Base-by-base conservation (phyloP, 1,139 yeast species). In the Meyerozyma athensensis region DNA sequence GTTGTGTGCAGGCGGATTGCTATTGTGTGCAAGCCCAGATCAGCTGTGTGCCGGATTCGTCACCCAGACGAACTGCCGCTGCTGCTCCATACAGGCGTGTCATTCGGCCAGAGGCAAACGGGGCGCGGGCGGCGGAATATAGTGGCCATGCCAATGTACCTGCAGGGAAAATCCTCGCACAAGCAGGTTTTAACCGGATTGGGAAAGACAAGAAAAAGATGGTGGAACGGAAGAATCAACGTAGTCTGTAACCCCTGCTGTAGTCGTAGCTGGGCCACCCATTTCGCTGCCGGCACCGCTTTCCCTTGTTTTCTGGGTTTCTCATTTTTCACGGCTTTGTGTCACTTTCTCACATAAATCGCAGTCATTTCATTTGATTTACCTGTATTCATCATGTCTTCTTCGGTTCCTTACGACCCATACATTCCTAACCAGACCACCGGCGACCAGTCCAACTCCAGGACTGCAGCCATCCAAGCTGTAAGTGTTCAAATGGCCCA, bases 351-450 rank as follows among this genome's bases (percentile, higher is more conserved):
- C 28, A 24, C 17, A 3, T 2, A n/a, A 24, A 24, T 7, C 19
- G 19, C 14, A 17, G 20, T 20, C 22, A 30, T 20, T 28, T 18
- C 19, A 23, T 28, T 28, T 28, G 13, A 28, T 12, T 28, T 17
- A 19, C 20, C 20, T 17, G 32, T 20, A 28, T 20, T 31, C 39
- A 49, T 32, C 39, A 83, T 83, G 92, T 80, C 90, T 19, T 80
- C 90, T 8, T 79, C 90, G 36, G 86, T 81, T 37, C 96, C 96
- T 43, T 87, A 87, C 62, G 96, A 87, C 59, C 96, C 96, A 56
- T 86, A 85, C 54, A 81, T 84, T 48, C 94, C 95, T 35, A 75
- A 76, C 48, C 79, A 75, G 52, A 65, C 70, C 34, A 66, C 74
- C 22, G 72, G 72, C 13, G 75, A 74, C 40, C 75, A 70, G 54